These are phyloP conservation scores for Dittrichia graveolens DNA, from an alignment of 129 eudicot genomes.

Conservation along the genomic window DNA sequence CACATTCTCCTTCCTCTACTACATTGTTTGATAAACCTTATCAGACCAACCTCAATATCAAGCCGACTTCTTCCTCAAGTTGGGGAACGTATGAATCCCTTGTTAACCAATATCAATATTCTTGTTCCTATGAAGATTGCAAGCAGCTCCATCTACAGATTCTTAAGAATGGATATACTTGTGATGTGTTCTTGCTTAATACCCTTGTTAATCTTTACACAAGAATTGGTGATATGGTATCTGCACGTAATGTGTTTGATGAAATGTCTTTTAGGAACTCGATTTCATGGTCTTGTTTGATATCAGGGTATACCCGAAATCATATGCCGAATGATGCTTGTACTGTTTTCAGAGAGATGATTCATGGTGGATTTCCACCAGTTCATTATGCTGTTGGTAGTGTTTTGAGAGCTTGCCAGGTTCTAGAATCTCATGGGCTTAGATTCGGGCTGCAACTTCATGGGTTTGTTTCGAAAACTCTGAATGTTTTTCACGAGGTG, in stretches of 20 bases:
- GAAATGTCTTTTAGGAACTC: conserved; percentile 74
- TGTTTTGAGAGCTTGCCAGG: conserved; percentile 78
- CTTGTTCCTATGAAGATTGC: conserved; percentile 45
- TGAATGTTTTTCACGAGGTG: conserved; percentile 49
- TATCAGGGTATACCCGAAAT: conserved; percentile 74
- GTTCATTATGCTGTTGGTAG: conserved; percentile 77
- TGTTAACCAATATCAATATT: conserved; percentile 36
- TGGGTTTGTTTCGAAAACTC: conserved; percentile 59
- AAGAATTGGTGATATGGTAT: conserved; percentile 50
- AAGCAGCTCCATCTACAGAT: conserved; percentile 57
- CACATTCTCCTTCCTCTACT: conserved; percentile 23
- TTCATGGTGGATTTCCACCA: conserved; percentile 50
- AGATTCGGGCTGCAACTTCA: conserved; percentile 77
- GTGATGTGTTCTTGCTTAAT: conserved; percentile 63
- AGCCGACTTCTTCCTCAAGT: conserved; percentile 14
- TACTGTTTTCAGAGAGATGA: conserved; percentile 54
- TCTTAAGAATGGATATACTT: conserved; percentile 56
- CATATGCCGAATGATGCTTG: conserved; percentile 54
- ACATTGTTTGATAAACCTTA: conserved; percentile 9
- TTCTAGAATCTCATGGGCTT: conserved; percentile 46
- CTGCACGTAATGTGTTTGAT: conserved; percentile 67
- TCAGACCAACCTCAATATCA: conserved; percentile 4
- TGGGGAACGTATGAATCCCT: conserved; percentile 33
- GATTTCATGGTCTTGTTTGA: conserved; percentile 87
- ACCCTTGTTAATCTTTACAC: conserved; percentile 62